These are phyloP conservation scores for Metarhizium sp. DNA, from an alignment of 2,329 filamentous ascomycete genomes.

Conservation along the genomic window DNA sequence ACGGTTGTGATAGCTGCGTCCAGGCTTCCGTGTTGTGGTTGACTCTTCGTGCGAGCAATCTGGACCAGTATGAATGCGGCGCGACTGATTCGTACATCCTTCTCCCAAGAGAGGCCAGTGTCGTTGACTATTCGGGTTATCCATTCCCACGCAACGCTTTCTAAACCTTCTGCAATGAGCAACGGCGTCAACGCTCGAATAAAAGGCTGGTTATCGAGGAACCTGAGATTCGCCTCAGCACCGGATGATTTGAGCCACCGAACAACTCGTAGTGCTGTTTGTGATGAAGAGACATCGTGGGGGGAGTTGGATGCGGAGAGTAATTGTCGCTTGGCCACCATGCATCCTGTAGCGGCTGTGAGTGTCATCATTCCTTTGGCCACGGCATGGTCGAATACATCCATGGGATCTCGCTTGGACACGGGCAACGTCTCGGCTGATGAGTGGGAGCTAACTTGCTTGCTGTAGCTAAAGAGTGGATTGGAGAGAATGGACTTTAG, in stretches of 20 bases:
- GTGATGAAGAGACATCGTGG: slow-evolving; percentile 27
- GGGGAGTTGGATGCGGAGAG: slow-evolving; percentile 18
- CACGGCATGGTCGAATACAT: slow-evolving; percentile 47
- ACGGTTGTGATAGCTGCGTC: slow-evolving; percentile 41
- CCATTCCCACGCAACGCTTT: slow-evolving; percentile 45
- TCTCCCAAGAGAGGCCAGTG: slow-evolving; percentile 10
- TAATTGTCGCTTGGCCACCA: slow-evolving; percentile 36
- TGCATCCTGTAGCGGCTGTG: slow-evolving; percentile 42
- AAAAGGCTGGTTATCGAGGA: slow-evolving; percentile 31
- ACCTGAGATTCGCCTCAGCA: slow-evolving; percentile 33
- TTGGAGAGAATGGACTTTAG: slow-evolving; percentile 48
- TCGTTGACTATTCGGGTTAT: slow-evolving; percentile 30
- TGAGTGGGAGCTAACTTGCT: slow-evolving; percentile 13
- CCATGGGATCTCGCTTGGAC: slow-evolving; percentile 35
- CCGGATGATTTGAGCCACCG: slow-evolving; percentile 46
- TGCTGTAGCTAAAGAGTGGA: slow-evolving; percentile 38
- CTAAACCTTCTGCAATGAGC: slow-evolving; percentile 41
- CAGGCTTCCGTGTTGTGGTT: slow-evolving; percentile 29
- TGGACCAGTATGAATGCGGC: slow-evolving; percentile 25
- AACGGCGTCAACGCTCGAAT: slow-evolving; percentile 36
- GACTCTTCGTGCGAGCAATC: slow-evolving; percentile 34
- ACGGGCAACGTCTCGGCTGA: neutral
- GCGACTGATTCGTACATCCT: slow-evolving; percentile 16
- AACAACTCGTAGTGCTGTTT: slow-evolving; percentile 38
- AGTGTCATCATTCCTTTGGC: slow-evolving; percentile 47